Evolutionary conservation across 1,284 basidiomycete genomes (phyloP), one percentile per base, ranked within the genome.

Genomic region (Ceratobasidium papillatum): DNA sequence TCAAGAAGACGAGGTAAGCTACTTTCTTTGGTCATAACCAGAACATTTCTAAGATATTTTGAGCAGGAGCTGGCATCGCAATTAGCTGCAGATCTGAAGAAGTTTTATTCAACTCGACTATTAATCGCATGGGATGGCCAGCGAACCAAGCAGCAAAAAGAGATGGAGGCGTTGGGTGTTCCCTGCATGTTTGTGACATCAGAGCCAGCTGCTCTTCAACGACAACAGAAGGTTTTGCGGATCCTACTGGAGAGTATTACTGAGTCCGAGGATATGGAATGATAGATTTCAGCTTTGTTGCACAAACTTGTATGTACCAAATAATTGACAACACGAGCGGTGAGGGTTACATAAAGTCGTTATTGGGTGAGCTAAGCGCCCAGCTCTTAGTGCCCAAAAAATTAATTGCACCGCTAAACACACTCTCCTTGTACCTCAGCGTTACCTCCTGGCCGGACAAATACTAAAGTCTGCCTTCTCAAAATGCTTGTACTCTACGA

Each of bases 401-500:
- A 72, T 72, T 72, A 62, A 72, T 72, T 72, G 69, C 45, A 51
- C 45, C 45, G 38, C 30, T 12, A 30, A 51, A 49, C 36, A 41
- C 34, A 69, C 27, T 38, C 38, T 22, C 34, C 8, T 62, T 72
- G 49, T 52, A 72, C 69, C 58, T 41, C 58, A 27, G 27, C 52
- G 45, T 52, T 72, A 38, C 34, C 30, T 22, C 38, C 19, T n/a
- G 45, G 38, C 51, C 43, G n/a, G 58, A 25, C 41, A 45, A 45
- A 62, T 45, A 62, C 59, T 17, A 62, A 14, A 22, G 41, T 43
- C 59, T 45, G 38, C 52, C 56, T 27, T 38, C 45, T 11, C 43
- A 72, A 61, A 49, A 94, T 94, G 92, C 86, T 94, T 81, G 92
- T 94, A 41, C 83, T 94, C 77, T 94, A 93, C 84, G 92, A 94